Percentiles rank a stretch among this genome's conserved stretches.
Evolutionary conservation across 2,329 filamentous ascomycete species (phyloP).

Genomic region (Cladophialophora psammophila): DNA sequence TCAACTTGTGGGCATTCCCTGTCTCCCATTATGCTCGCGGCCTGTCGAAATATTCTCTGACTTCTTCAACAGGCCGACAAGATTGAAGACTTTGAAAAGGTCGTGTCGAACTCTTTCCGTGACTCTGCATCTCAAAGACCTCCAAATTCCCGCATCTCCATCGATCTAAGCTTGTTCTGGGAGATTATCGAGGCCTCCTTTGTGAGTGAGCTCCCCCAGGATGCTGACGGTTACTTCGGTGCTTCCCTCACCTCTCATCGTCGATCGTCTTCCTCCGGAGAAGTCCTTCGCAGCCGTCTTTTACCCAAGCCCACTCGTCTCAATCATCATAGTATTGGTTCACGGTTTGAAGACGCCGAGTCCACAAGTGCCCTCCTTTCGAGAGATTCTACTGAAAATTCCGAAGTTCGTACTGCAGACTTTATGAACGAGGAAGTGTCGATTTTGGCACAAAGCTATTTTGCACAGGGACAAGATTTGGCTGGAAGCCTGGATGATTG

Average conservation of each 20-base stretch:
- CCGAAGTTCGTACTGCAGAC: neutral
- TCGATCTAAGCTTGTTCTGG: conserved; percentile 58
- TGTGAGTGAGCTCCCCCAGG: conserved; percentile 48
- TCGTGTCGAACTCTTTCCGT: conserved; percentile 55
- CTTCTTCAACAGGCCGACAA: conserved; percentile 49
- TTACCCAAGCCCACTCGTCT: conserved; percentile 55
- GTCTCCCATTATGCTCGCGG: neutral
- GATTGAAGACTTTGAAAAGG: conserved; percentile 52
- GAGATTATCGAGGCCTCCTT: conserved; percentile 58
- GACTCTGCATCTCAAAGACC: conserved; percentile 46
- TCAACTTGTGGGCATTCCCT: conserved; percentile 48
- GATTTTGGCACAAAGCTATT: conserved; percentile 58
- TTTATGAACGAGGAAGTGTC: conserved; percentile 52
- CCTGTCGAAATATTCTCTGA: neutral
- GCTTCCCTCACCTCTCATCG: conserved; percentile 47
- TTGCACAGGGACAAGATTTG: conserved; percentile 55
- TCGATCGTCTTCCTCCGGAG: conserved; percentile 41
- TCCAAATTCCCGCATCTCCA: conserved; percentile 45
- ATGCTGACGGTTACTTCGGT: conserved; percentile 52
- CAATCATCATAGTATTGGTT: conserved; percentile 37
- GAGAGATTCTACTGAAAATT: neutral
- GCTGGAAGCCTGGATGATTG: conserved; percentile 49
- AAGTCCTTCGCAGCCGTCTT: conserved; percentile 54
- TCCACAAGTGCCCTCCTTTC: neutral
- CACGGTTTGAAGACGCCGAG: conserved; percentile 27